These are phyloP conservation scores for Boeremia lycopersici DNA, from an alignment of 2,329 filamentous ascomycete species.

Conservation along the genomic window DNA sequence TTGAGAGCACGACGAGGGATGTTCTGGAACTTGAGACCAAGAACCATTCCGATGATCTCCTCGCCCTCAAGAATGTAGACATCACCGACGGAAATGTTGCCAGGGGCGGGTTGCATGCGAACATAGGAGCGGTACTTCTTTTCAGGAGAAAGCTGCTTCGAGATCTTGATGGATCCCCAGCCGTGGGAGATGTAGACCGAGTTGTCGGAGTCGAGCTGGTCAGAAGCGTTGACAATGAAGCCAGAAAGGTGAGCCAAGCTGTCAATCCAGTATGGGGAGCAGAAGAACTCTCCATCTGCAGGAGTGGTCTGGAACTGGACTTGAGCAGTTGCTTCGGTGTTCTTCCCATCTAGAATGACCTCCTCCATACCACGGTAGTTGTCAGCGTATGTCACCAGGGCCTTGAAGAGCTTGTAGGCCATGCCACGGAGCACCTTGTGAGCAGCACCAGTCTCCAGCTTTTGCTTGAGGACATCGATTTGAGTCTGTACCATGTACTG, in stretches of 20 bases:
- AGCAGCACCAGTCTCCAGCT: conserved; percentile 68
- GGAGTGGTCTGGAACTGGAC: conserved; percentile 62
- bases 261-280: conserved; percentile 66
- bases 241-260: conserved; percentile 63
- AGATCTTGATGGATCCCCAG: conserved; percentile 64
- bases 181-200: conserved; percentile 68
- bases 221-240: conserved; percentile 66
- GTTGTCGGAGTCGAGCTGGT: conserved; percentile 63
- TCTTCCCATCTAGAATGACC: conserved; percentile 62
- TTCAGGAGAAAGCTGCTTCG: conserved; percentile 57
- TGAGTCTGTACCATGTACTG: conserved; percentile 63
- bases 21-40: conserved; percentile 69
- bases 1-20: conserved; percentile 71
- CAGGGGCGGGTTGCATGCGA: conserved; percentile 63
- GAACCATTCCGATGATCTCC: conserved; percentile 63
- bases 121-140: conserved; percentile 66
- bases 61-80: conserved; percentile 66
- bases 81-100: conserved; percentile 64
- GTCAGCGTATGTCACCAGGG: conserved; percentile 62
- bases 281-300: conserved; percentile 62
- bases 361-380: conserved; percentile 65
- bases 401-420: conserved; percentile 75
- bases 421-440: conserved; percentile 76
- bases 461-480: conserved; percentile 69
- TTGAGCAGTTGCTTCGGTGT: conserved; percentile 61